Evolutionary conservation across 768 basidiomycete species (phyloP).

Genomic region (Calvatia gigantea): DNA sequence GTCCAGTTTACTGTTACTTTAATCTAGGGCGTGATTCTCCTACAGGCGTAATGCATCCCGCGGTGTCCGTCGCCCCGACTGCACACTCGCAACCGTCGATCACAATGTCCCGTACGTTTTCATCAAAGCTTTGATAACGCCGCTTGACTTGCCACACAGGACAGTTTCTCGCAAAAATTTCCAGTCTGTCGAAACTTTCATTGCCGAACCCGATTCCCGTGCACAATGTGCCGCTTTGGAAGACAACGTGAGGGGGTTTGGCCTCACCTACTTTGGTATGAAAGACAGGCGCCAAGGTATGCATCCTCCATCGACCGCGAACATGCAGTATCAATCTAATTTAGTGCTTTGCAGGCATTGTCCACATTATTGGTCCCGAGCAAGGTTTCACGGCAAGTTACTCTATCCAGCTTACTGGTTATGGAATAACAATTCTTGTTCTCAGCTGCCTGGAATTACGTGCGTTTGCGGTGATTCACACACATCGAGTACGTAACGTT

Average conservation of each 20-base stretch:
- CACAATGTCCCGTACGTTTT: slow-evolving; percentile 79
- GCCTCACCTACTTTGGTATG: slow-evolving; percentile 90
- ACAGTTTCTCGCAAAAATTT: slow-evolving; percentile 75
- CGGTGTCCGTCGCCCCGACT: slow-evolving; percentile 79
- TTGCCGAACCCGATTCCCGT: slow-evolving; percentile 81
- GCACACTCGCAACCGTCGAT: slow-evolving; percentile 86
- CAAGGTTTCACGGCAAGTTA: slow-evolving; percentile 80
- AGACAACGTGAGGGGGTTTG: slow-evolving; percentile 89
- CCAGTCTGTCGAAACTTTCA: slow-evolving; percentile 67
- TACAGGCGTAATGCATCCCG: slow-evolving; percentile 68
- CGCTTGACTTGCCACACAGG: slow-evolving; percentile 29
- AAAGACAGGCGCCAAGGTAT: slow-evolving; percentile 82
- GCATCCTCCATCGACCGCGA: slow-evolving; percentile 4
- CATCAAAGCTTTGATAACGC: background rate
- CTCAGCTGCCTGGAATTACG: slow-evolving; percentile 69
- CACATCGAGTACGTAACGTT: slow-evolving; percentile 68
- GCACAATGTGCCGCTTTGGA: slow-evolving; percentile 82
- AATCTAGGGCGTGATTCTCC: slow-evolving; percentile 13
- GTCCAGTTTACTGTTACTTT: background rate
- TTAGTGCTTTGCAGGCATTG: slow-evolving; percentile 49
- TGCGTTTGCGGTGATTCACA: slow-evolving; percentile 94
- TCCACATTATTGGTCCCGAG: slow-evolving; percentile 90
- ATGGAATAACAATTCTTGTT: background rate
- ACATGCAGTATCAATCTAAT: slow-evolving; percentile 16
- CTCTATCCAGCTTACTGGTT: background rate